Base-by-base conservation (phyloP, 345 rosid genomes). In the Populus deltoides region DNA sequence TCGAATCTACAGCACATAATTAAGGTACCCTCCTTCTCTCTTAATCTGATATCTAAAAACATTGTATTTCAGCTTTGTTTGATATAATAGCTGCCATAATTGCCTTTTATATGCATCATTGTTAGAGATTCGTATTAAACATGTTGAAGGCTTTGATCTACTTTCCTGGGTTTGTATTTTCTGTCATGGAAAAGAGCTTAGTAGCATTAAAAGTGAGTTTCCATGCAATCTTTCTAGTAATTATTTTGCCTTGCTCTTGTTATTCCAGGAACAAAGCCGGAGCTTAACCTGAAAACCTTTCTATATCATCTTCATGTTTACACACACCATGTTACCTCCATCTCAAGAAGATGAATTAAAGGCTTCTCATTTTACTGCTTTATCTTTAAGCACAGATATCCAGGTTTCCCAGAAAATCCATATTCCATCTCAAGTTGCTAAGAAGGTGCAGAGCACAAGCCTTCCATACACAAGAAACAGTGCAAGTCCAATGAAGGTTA, bases 321-420 rank as follows among this genome's bases (percentile, higher is more conserved):
- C 24, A 18, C 55, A 6, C 10, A 66, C 45, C 67, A 76, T 55
- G 79, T 76, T 39, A 11, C 71, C 16, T 9, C 47, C 33, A 36
- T n/a, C 68, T 43, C 59, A 5, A 27, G 69, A 71, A 8, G 67
- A 77, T 13, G 75, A 71, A 47, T 12, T 38, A 15, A 61, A 16
- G 8, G 13, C 59, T 70, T 36, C 18, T 39, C 27, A 47, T n/a
- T 27, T 70, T 12, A 77, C 71, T 12, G 70, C 68, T n/a, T 71
- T 77, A 63, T 71, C 80, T 25, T 45, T 77, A 77, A 71, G 80
- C 62, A 45, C 57, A 62, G 80, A 75, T 22, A 4, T 20, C 41
- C 61, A 47, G 33, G 61, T 16, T n/a, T 13, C 65, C 72, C 43
- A 68, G 53, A 17, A 67, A 62, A 8, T 6, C 20, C 22, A 24